Evolutionary conservation across 2,329 filamentous ascomycete genomes (phyloP), one percentile per base, ranked within the genome.

Genomic region (Alternaria viburni): DNA sequence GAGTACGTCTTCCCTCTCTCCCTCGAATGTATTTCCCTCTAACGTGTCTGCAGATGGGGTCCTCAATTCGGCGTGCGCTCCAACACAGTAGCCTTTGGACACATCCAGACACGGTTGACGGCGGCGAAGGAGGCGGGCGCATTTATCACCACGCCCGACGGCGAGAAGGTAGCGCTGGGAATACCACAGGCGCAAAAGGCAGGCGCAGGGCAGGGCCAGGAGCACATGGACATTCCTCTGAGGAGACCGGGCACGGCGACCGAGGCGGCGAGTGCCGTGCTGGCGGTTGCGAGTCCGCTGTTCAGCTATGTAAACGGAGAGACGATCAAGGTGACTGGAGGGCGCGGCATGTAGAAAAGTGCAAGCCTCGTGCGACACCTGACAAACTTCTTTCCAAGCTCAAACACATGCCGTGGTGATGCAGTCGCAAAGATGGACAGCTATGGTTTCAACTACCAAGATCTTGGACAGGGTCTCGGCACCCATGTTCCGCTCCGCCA

Each of bases 301-400:
- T 93, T 96, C 74, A 89, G 89, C 44, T 97, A 97, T 82, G 92
- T 97, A 5, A 90, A 87, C 66, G 93, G 93, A 0, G 93, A 97
- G 86, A 95, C 92, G 0, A 91, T 97, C 70, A 92, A 90, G 83
- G 92, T 96, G 56, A 96, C 92, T 6, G 93, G 93, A 13, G 93
- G 93, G 3, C 84, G 87, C 69, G 86, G 86, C 73, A 89, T 88
- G 78, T 89, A 85, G 77, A 65, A 9, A 49, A 28, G 17, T 46
- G n/a, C 41, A 46, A 25, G 50, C n/a, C 7, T 58, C 15, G 55
- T 58, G 36, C 47, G 32, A 45, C 36, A 41, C 2, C 19, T 15
- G 28, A 21, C n/a, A 47, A 19, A 23, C 25, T 17, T 26, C 9
- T 1, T 32, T 44, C 21, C 6, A 49, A 47, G 52, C 56, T 59